Conservation (phyloP, 2,329 filamentous ascomycete species). For the Calonectria pauciramosa region DNA sequence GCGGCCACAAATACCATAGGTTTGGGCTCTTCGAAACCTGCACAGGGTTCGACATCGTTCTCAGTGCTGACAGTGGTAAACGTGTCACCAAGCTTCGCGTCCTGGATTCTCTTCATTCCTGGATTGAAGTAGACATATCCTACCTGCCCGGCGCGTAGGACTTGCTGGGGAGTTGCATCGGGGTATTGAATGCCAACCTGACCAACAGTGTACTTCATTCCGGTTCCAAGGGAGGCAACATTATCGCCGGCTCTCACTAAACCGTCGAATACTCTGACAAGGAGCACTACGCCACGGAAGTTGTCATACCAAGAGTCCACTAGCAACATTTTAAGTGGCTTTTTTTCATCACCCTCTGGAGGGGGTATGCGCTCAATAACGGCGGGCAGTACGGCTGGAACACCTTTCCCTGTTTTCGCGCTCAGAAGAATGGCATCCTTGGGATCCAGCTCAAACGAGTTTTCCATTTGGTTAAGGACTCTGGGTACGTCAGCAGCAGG, state of each 20-base stretch:
- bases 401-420: conserved; percentile 93
- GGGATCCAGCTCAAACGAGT: conserved; percentile 88
- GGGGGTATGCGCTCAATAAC: conserved; percentile 89
- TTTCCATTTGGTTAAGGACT: conserved; percentile 87
- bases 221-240: conserved; percentile 89
- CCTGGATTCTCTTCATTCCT: conserved; percentile 96
- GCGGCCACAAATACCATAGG: conserved; percentile 99
- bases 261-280: conserved; percentile 94
- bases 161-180: conserved; percentile 82
- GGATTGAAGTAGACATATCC: conserved; percentile 98
- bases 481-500: conserved; percentile 88
- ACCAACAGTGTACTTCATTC: conserved; percentile 90
- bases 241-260: conserved; percentile 85
- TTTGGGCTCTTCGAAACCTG: conserved; percentile 96
- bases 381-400: conserved; percentile 83
- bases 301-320: conserved; percentile 99
- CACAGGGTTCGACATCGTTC: conserved; percentile 81
- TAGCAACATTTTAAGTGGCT: conserved; percentile 85
- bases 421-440: conserved; percentile 80
- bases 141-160: conserved; percentile 90
- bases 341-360: conserved; percentile 79
- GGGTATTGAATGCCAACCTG: conserved; percentile 99
- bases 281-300: conserved; percentile 91
- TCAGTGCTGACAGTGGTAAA: conserved; percentile 88
- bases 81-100: conserved; percentile 96